Evolutionary conservation across 257 asterid species (phyloP).

Genomic region (Nyctanthes arbortristis): DNA sequence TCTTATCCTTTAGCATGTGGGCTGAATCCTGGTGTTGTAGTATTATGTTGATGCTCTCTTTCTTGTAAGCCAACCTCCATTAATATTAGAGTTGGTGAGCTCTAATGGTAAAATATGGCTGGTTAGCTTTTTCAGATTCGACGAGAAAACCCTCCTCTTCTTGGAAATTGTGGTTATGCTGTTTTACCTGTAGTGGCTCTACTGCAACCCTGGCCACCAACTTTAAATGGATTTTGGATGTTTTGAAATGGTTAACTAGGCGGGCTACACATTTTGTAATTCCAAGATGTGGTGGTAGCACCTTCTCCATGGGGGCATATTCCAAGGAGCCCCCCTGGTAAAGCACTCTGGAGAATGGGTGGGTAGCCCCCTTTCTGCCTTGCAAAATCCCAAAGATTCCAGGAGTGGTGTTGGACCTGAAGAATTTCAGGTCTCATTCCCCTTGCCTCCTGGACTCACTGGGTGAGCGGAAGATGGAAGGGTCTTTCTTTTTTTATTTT

Average conservation of each 20-base stretch:
- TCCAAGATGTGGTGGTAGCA: neutral
- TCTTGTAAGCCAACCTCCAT: neutral
- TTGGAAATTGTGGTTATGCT: neutral
- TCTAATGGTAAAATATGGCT: neutral
- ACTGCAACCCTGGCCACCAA: neutral
- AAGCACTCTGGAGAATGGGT: neutral
- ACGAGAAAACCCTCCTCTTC: neutral
- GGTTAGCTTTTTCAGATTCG: neutral
- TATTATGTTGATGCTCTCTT: neutral
- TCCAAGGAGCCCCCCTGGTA: neutral
- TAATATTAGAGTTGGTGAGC: neutral
- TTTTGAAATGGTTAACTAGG: neutral
- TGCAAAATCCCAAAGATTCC: neutral
- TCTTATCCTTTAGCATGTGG: neutral
- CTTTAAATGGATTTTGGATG: neutral
- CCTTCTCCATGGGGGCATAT: neutral
- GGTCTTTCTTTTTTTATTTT: neutral
- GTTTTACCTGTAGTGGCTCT: neutral
- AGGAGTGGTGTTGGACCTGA: neutral
- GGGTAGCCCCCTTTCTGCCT: neutral
- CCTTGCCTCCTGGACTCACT: neutral
- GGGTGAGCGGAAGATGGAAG: neutral
- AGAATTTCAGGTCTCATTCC: neutral
- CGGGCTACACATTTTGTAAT: neutral
- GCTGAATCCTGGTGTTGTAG: neutral